Evolutionary conservation across 345 rosid species (phyloP), one percentile per base, ranked within the genome.

Genomic region (Eutrema yunnanense): DNA sequence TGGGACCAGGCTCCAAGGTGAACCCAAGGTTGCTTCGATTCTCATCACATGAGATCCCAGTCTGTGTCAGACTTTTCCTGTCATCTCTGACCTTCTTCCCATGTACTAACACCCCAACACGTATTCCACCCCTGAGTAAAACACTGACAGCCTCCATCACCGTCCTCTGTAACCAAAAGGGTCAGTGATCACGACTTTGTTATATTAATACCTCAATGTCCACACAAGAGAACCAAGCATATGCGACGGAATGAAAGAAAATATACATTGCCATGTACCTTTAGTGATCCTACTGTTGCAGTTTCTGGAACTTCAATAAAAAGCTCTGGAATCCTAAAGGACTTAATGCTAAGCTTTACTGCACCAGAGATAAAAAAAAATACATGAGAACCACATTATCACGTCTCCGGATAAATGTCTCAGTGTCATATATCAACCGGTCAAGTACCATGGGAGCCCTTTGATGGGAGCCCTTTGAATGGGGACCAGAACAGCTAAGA

Each of bases 341-440:
- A 92, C 83, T 88, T 90, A n/a, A 95, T 95, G 85, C 92, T 87
- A 65, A 95, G 82, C 80, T 90, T 92, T 67, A 95, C 99, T 95
- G 98, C 61, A 79, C 40, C 78, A 80, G 72, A 79, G 69, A 77
- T 73, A 38, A 70, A 42, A 16, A 16, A 16, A 16, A 46, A 60
- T 22, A 54, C 46, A 67, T 82, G 57, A 86, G 73, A 73, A 71
- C 70, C 30, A 72, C 27, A 6, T 14, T 33, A 71, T 51, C 38
- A 54, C 61, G 66, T 57, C 69, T 34, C 38, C 27, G 22, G 47
- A 49, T 2, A 56, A n/a, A 61, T 47, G 27, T 30, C 29, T 30
- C 10, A 33, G 47, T 78, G 59, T 26, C 62, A 53, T 69, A 53
- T 12, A 70, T 60, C 65, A 55, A 74, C 75, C 57, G n/a, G 34